Evolutionary conservation across 2,329 filamentous ascomycete genomes (phyloP).

Genomic region (Macrophomina pseudophaseolina): DNA sequence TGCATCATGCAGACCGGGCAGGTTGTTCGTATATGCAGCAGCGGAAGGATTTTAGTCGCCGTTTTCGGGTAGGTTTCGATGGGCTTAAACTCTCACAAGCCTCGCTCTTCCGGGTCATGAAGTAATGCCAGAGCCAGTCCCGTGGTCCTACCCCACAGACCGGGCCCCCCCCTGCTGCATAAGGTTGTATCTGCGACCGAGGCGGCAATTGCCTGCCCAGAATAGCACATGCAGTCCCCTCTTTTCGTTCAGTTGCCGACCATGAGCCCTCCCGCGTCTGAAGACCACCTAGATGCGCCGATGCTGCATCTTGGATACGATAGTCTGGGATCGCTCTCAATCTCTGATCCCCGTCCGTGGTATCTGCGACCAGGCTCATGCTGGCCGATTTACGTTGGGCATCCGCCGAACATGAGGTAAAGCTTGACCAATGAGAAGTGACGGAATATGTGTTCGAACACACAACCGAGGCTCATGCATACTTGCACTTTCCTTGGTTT

Average conservation of each 20-base stretch:
- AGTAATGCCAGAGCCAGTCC: background rate
- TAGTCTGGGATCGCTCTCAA: no score
- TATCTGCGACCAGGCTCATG: no score
- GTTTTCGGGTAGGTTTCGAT: background rate
- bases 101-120: background rate
- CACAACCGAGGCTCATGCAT: no score
- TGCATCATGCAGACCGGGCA: background rate
- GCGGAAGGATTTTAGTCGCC: background rate
- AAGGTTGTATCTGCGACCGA: background rate
- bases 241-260: background rate
- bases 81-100: background rate
- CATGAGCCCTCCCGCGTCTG: background rate
- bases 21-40: background rate
- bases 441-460: no score
- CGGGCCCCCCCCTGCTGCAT: background rate
- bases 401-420: no score
- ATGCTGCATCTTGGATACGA: no score
- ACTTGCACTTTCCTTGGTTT: no score
- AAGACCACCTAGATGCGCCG: no score
- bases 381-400: no score
- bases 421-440: no score
- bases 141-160: background rate
- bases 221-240: background rate
- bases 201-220: background rate
- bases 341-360: no score